A percentile compares a stretch with the other conserved stretches of the same genome.
Evolutionary conservation across 805 yeast species (phyloP).

Genomic region (Ascoidea tarda): DNA sequence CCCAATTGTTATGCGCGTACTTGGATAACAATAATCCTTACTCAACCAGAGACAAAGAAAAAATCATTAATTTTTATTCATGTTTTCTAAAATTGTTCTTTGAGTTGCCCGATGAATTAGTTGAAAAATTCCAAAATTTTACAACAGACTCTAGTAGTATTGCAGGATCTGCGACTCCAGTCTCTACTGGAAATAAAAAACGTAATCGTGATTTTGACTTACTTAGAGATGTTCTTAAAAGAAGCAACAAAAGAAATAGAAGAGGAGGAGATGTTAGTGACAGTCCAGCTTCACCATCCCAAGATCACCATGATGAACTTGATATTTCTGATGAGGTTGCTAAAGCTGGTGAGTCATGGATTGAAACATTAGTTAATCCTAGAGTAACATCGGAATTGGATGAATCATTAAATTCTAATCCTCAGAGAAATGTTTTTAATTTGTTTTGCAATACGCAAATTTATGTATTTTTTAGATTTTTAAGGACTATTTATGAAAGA

Average conservation of each 20-base stretch:
- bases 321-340: conserved; percentile 6
- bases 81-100: conserved; percentile 53
- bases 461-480: conserved; percentile 61
- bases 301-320: not conserved
- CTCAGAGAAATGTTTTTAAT: conserved; percentile 26
- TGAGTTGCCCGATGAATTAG: conserved; percentile 26
- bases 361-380: conserved; percentile 23
- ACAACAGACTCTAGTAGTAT: not conserved
- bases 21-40: conserved; percentile 40
- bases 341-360: conserved; percentile 35
- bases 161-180: conserved; percentile 14
- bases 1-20: conserved; percentile 43
- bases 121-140: conserved; percentile 18
- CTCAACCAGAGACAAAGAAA: conserved; percentile 53
- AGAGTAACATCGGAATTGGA: not conserved
- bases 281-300: not conserved
- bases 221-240: conserved; percentile 34
- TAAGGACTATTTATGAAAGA: conserved; percentile 54
- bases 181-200: conserved; percentile 15
- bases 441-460: conserved; percentile 64
- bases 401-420: conserved; percentile 7
- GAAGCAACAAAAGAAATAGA: conserved; percentile 19
- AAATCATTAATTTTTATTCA: conserved; percentile 43
- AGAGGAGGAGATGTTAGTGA: not conserved
- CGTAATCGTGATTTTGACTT: conserved; percentile 32